These are phyloP conservation scores for Metarhizium album DNA, from an alignment of 2,329 filamentous ascomycete species.

Conservation along the genomic window DNA sequence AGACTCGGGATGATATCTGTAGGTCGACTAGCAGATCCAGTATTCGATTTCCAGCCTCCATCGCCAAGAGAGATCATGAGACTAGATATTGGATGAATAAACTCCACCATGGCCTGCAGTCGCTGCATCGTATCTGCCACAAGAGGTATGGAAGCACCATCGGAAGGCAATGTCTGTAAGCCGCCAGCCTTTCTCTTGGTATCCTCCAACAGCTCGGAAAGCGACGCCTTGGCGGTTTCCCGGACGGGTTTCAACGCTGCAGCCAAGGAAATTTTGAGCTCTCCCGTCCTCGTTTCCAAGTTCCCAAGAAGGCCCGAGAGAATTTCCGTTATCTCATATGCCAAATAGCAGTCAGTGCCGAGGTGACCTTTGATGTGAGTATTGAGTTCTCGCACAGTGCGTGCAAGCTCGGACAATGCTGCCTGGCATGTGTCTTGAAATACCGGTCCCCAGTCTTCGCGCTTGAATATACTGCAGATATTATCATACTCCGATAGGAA, in stretches of 20 bases:
- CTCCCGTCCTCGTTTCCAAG: slow-evolving; percentile 72
- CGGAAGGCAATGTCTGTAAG: slow-evolving; percentile 59
- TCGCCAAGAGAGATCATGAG: slow-evolving; percentile 90
- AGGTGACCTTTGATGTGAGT: slow-evolving; percentile 78
- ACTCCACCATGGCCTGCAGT: slow-evolving; percentile 76
- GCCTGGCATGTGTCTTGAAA: slow-evolving; percentile 70
- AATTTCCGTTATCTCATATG: slow-evolving; percentile 90
- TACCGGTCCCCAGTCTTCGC: slow-evolving; percentile 73
- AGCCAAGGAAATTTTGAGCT: slow-evolving; percentile 72
- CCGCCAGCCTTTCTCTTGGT: slow-evolving; percentile 58
- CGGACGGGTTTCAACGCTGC: slow-evolving; percentile 82
- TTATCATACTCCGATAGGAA: slow-evolving; percentile 86
- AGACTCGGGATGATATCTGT: slow-evolving; percentile 59
- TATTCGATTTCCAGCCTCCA: slow-evolving; percentile 66
- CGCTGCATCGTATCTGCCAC: slow-evolving; percentile 79
- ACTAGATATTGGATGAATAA: slow-evolving; percentile 73
- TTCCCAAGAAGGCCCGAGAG: slow-evolving; percentile 69
- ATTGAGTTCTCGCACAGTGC: slow-evolving; percentile 82
- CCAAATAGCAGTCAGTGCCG: slow-evolving; percentile 84
- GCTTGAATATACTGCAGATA: slow-evolving; percentile 74
- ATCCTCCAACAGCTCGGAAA: slow-evolving; percentile 76
- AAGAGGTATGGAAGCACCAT: slow-evolving; percentile 68
- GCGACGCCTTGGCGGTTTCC: slow-evolving; percentile 80
- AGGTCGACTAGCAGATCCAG: slow-evolving; percentile 39
- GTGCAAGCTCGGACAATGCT: slow-evolving; percentile 69